phyloP scores from a whole-genome alignment of 352 stramenopile species.

The Globisporangium polare region DNA sequence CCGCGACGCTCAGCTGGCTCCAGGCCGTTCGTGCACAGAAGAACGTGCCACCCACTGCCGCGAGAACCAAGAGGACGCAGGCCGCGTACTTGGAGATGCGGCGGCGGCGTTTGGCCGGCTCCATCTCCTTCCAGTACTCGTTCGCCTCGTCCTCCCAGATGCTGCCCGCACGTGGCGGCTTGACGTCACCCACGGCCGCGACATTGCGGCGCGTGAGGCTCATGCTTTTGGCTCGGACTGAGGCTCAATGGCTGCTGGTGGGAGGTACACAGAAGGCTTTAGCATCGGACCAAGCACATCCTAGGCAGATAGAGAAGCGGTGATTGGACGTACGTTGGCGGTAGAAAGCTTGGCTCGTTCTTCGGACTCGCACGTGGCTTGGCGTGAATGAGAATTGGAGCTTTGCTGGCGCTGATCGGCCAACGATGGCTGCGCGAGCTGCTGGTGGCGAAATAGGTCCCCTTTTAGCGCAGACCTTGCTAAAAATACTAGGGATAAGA shows the following conservation, averaged over 20 bases:
- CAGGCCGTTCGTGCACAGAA: constrained; percentile 12
- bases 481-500: neutral
- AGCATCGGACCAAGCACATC: neutral
- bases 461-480: neutral
- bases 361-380: neutral
- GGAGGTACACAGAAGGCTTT: neutral
- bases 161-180: constrained; percentile 22
- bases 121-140: constrained; percentile 77
- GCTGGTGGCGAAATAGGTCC: neutral
- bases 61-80: constrained; percentile 20
- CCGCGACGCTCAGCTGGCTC: neutral
- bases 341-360: neutral
- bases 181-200: constrained; percentile 21
- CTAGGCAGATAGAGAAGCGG: neutral
- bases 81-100: constrained; percentile 26
- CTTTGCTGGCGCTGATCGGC: neutral
- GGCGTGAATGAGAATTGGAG: neutral
- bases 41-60: constrained; percentile 18
- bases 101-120: constrained; percentile 39
- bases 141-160: constrained; percentile 67
- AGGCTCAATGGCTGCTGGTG: no score
- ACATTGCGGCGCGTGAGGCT: constrained; percentile 48
- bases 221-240: constrained; percentile 18
- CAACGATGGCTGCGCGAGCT: neutral
- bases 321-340: neutral